Base-by-base conservation (phyloP, 2,329 filamentous ascomycete species). In the Nothopassalora personata region DNA sequence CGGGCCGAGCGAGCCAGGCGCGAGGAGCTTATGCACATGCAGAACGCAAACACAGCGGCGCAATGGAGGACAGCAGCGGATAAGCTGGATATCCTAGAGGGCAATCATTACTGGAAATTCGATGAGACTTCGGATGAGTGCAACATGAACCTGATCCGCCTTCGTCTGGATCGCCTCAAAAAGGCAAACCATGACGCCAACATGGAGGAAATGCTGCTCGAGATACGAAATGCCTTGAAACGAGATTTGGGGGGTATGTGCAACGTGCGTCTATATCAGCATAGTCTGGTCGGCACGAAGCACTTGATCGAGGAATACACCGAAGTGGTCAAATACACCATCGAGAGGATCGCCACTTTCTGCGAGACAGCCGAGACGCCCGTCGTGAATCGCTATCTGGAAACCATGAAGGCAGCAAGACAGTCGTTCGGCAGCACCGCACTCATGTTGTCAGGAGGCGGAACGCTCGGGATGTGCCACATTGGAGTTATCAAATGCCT, bases 401-500 rank as follows among this genome's bases (percentile, higher is more conserved):
- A 57, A 15, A 58, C 55, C n/a, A 53, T 66, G 52, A 66, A 64
- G 54, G 54, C 57, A 31, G 63, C 64, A 31, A 52, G 61, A 43
- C 43, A 61, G 27, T 62, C 64, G 0, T 66, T 65, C 50, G 64
- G 64, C 43, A 65, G 62, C 31, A 66, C 53, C 19, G 64, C 62
- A 31, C 61, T 66, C 5, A 66, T 66, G 64, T 54, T 66, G 28
- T 66, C 64, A 2, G 64, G 64, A 39, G 64, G 64, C 46, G 64
- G 64, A 6, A 66, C 64, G 9, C 58, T 66, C 11, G 64, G 64
- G 2, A 66, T 66, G 64, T 65, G 63, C 49, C 64, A 66, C 47
- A 64, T 66, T 23, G 64, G 64, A 30, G 64, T 66, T 1, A 63
- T 66, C 36, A 66, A 66, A 52, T 43, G 50, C 47, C 59, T 66